These are phyloP conservation scores for Lactifluus pinguis DNA, from an alignment of 768 basidiomycete species.

Conservation along the genomic window DNA sequence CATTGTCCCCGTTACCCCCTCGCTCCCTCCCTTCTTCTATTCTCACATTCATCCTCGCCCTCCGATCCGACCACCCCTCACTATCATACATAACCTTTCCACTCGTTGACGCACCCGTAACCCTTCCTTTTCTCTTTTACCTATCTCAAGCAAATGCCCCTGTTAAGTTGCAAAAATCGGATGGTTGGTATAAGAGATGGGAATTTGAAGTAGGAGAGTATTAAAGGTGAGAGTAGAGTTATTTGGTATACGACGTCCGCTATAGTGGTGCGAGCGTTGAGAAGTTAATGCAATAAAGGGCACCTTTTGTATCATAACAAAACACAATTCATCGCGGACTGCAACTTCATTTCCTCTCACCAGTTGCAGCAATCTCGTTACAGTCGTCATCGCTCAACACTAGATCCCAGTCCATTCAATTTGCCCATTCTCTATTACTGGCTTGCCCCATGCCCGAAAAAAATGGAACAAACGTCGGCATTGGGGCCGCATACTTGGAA, in stretches of 20 bases:
- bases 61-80: neutral
- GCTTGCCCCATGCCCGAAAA: neutral
- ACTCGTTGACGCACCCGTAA: slow-evolving; percentile 7
- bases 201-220: neutral
- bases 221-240: slow-evolving; percentile 11
- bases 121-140: neutral
- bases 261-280: slow-evolving; percentile 16
- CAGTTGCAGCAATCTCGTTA: neutral
- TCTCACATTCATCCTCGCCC: neutral
- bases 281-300: slow-evolving; percentile 20
- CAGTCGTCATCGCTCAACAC: neutral
- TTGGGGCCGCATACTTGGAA: neutral
- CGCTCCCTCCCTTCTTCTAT: neutral
- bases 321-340: neutral
- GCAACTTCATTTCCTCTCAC: neutral
- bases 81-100: slow-evolving; percentile 2
- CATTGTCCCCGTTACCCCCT: slow-evolving; percentile 7
- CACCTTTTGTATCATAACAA: slow-evolving; percentile 14
- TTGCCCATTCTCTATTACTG: neutral
- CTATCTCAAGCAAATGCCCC: neutral
- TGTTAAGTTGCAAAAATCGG: neutral
- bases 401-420: neutral
- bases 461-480: neutral
- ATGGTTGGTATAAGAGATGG: neutral
- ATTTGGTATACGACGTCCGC: slow-evolving; percentile 13